Evolutionary conservation across 2,329 filamentous ascomycete genomes (phyloP).

Genomic region (Aspergillus persii): DNA sequence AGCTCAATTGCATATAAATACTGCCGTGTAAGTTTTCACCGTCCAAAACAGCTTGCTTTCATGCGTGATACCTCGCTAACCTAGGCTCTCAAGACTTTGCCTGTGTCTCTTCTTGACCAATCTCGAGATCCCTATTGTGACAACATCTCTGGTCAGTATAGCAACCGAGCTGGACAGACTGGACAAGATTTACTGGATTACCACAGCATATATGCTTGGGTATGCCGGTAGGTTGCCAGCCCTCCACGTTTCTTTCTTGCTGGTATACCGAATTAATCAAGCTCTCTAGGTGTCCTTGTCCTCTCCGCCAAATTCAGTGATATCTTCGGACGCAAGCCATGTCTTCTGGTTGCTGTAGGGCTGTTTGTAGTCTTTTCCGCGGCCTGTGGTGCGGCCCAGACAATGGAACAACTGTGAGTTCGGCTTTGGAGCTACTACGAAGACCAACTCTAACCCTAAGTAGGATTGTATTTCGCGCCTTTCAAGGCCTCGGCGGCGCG

Average conservation of each 20-base stretch:
- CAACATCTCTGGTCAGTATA: not conserved
- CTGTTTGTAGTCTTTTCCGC: not conserved
- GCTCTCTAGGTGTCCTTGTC: not conserved
- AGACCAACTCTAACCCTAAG: no score
- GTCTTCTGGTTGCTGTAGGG: not conserved
- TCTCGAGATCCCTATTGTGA: not conserved
- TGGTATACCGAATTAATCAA: no score
- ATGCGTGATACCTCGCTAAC: no score
- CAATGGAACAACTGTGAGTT: not conserved
- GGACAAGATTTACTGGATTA: not conserved
- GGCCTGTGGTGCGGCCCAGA: not conserved
- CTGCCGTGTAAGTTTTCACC: no score
- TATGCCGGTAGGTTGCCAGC: no score
- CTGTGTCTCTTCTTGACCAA: not conserved
- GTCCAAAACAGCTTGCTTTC: no score
- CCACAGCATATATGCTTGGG: not conserved
- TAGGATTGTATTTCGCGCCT: conserved; percentile 14
- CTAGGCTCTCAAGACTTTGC: no score
- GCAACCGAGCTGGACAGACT: not conserved
- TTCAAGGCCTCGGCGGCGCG: conserved; percentile 12
- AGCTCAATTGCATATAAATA: no score
- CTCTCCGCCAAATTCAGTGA: not conserved
- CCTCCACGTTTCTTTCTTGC: no score
- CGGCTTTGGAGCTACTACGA: no score
- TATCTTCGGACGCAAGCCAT: not conserved